phyloP scores from a whole-genome alignment of 257 asterid species.

The Salvia hispanica region DNA sequence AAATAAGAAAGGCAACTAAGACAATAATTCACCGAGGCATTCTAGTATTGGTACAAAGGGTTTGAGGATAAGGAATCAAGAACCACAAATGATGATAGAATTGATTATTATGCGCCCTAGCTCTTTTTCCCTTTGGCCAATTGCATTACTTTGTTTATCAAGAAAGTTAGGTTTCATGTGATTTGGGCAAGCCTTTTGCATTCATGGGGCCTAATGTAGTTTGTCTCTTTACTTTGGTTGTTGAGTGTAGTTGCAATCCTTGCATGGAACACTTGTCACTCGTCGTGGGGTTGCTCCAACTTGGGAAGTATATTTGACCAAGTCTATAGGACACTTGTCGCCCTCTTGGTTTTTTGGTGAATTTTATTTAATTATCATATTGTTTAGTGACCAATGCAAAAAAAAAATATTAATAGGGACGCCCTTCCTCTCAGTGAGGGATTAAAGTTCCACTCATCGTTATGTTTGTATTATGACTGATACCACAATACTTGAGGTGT shows the following conservation, averaged over 20 bases:
- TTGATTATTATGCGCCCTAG: too few species aligned
- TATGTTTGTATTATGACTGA: too few species aligned
- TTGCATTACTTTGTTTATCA: neutral
- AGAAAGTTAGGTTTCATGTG: slow-evolving; percentile 31
- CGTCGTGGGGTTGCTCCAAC: slow-evolving; percentile 5
- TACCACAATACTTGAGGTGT: too few species aligned
- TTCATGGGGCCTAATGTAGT: slow-evolving; percentile 28
- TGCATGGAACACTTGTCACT: slow-evolving; percentile 23
- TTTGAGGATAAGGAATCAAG: slow-evolving; percentile 36
- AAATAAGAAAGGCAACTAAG: neutral
- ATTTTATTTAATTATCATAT: too few species aligned
- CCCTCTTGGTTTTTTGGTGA: neutral
- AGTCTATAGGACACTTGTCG: slow-evolving; percentile 10
- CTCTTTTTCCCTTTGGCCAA: slow-evolving; percentile 26
- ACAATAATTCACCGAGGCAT: slow-evolving; percentile 7
- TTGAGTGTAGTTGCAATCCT: slow-evolving; percentile 6
- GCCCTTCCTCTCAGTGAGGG: too few species aligned
- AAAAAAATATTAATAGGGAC: too few species aligned
- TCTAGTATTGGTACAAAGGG: slow-evolving; percentile 19
- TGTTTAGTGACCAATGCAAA: too few species aligned
- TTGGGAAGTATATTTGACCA: slow-evolving; percentile 13
- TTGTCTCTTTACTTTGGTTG: slow-evolving; percentile 20
- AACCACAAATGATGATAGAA: slow-evolving; percentile 19
- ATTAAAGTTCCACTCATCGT: too few species aligned
- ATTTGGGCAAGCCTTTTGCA: slow-evolving; percentile 19